Conservation (phyloP, 495 filamentous ascomycete species). For the Tuber brumale region DNA sequence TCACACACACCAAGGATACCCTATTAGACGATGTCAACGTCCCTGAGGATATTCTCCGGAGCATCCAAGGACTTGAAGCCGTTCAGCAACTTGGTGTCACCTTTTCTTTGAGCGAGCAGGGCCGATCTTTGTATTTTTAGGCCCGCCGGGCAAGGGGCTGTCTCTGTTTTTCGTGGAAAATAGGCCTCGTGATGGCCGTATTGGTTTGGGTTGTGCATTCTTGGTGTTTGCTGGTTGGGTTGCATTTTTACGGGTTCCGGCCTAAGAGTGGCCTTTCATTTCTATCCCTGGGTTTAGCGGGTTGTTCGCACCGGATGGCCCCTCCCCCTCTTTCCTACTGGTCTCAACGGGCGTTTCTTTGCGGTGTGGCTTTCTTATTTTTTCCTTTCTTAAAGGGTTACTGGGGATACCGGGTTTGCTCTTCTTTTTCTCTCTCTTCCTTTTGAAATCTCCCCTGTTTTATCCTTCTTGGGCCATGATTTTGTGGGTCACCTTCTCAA, state of each 20-base stretch:
- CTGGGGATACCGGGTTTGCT: slow-evolving; percentile 1
- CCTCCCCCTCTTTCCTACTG: slow-evolving; percentile 4
- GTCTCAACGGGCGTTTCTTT: slow-evolving; percentile 4
- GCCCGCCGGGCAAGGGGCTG: background rate
- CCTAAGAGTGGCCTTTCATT: slow-evolving; percentile 10
- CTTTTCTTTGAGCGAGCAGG: slow-evolving; percentile 61
- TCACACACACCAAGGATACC: slow-evolving; percentile 77
- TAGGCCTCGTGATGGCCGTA: background rate
- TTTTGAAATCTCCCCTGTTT: background rate
- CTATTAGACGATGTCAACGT: slow-evolving; percentile 57
- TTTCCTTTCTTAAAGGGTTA: background rate
- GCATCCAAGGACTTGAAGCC: slow-evolving; percentile 58
- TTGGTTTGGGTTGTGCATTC: slow-evolving; percentile 3
- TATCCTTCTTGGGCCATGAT: background rate
- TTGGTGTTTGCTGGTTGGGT: slow-evolving; percentile 9
- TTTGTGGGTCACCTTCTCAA: background rate
- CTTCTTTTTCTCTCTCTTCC: background rate
- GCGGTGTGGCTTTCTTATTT: slow-evolving; percentile 15
- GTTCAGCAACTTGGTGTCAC: slow-evolving; percentile 64
- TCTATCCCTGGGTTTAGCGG: slow-evolving; percentile 17
- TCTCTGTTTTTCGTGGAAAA: background rate
- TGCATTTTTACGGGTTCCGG: slow-evolving; percentile 15
- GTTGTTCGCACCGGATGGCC: background rate
- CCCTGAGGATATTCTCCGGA: slow-evolving; percentile 58
- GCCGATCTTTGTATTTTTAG: slow-evolving; percentile 47